Evolutionary conservation across 305 asterid species (phyloP).

Genomic region (Solanum aculeatissimum): DNA sequence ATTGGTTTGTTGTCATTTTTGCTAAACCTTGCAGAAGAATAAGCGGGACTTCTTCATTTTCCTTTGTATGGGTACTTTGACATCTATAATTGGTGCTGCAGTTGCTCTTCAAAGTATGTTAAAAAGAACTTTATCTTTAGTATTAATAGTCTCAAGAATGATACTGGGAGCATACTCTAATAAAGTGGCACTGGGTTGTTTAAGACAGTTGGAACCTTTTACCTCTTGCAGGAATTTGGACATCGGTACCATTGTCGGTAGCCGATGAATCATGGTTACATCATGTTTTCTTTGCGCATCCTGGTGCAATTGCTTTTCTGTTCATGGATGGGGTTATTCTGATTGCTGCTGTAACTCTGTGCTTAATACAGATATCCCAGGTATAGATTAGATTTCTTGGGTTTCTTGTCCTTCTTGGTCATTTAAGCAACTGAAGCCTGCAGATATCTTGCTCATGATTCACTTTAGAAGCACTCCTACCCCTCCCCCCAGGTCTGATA

Average conservation of each 20-base stretch:
- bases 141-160: background rate
- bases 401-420: background rate
- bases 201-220: background rate
- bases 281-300: constrained; percentile 46
- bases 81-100: constrained; percentile 45
- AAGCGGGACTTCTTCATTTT: constrained; percentile 77
- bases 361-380: constrained; percentile 59
- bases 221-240: constrained; percentile 64
- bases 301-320: constrained; percentile 59
- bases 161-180: background rate
- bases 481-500: background rate
- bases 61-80: constrained; percentile 58
- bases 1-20: background rate
- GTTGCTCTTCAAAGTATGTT: constrained; percentile 75
- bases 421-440: background rate
- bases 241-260: constrained; percentile 41
- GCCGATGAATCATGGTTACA: constrained; percentile 32
- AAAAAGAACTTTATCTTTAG: constrained; percentile 12
- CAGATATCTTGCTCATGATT: background rate
- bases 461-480: background rate
- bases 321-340: constrained; percentile 59
- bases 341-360: constrained; percentile 45
- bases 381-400: constrained; percentile 23
- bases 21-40: constrained; percentile 58
- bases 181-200: background rate